phyloP scores from a whole-genome alignment of 225 moss, liverwort and hornwort species.

The Anthoceros angustus region DNA sequence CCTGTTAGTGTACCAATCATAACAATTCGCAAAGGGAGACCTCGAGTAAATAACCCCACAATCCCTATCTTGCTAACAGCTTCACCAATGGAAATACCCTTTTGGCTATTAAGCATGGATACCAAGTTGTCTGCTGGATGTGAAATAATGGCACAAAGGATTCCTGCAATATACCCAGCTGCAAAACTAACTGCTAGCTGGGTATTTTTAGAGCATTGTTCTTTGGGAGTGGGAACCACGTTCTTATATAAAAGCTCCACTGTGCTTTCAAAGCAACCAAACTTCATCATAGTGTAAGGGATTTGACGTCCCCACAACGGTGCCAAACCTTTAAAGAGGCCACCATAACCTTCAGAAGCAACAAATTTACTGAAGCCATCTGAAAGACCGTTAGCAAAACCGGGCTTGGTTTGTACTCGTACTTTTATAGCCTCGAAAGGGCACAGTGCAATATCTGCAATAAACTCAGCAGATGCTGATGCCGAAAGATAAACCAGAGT shows the following conservation, averaged over 20 bases:
- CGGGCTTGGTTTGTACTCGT: conserved; percentile 64
- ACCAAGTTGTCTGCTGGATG: conserved; percentile 94
- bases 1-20: conserved; percentile 62
- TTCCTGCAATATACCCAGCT: conserved; percentile 79
- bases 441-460: conserved; percentile 63
- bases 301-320: conserved; percentile 61
- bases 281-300: conserved; percentile 86
- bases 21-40: conserved; percentile 50
- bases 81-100: conserved; percentile 44
- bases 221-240: conserved; percentile 48
- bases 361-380: conserved; percentile 72
- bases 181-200: conserved; percentile 56
- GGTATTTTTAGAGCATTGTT: conserved; percentile 25
- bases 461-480: conserved; percentile 71
- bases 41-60: conserved; percentile 48
- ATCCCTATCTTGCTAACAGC: conserved; percentile 41
- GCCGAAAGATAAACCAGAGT: conserved; percentile 55
- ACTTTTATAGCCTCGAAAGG: conserved; percentile 95
- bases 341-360: conserved; percentile 32
- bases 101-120: conserved; percentile 57
- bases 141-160: conserved; percentile 76
- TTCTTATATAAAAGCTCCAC: conserved; percentile 69
- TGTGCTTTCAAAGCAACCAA: conserved; percentile 59
- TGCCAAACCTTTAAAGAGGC: conserved; percentile 53
- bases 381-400: conserved; percentile 49